Base-by-base conservation (phyloP, 2,329 filamentous ascomycete genomes). In the Fusarium keratoplasticum region DNA sequence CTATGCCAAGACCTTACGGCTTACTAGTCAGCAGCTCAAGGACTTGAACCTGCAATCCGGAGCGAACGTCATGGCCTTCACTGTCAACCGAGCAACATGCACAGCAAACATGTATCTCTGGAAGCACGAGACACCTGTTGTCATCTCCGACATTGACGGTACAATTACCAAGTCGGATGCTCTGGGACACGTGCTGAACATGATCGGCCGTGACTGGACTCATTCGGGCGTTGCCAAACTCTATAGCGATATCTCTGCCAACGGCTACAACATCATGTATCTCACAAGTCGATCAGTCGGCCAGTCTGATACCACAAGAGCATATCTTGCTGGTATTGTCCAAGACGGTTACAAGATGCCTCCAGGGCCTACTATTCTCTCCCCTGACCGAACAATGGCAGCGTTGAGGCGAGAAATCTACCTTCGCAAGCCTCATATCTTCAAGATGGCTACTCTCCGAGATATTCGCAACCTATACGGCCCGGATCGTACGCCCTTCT, bases 181-280 rank as follows among this genome's bases (percentile, higher is more conserved):
- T 18, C 86, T 98, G 16, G 96, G 96, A 16, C 96, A 99, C 80
- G 94, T 99, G 50, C 84, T 98, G 63, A 98, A 96, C 85, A 96
- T 96, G 91, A 96, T 99, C 74, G 96, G 96, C 47, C 92, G 96
- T 57, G 96, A 99, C 83, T 99, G 96, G 96, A 99, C 96, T 4
- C 96, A 99, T 82, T 90, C 95, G 18, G 96, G 96, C 40, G 96
- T 99, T 27, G 97, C 96, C 25, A 99, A 99, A 84, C 88, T 99
- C 10, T 99, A 98, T 84, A 96, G 94, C 58, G 97, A 99, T 77
- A 99, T 99, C 76, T 91, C 92, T 1, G 92, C 93, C 77, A 99
- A 99, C 79, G 96, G 96, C 8, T 99, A 98, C 87, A 98, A 99
- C 82, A 97, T 99, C 80, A 95, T 99, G 89, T 99, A 99, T 81